Base-by-base conservation (phyloP, 352 stramenopile species). In the Phytophthora lateralis region DNA sequence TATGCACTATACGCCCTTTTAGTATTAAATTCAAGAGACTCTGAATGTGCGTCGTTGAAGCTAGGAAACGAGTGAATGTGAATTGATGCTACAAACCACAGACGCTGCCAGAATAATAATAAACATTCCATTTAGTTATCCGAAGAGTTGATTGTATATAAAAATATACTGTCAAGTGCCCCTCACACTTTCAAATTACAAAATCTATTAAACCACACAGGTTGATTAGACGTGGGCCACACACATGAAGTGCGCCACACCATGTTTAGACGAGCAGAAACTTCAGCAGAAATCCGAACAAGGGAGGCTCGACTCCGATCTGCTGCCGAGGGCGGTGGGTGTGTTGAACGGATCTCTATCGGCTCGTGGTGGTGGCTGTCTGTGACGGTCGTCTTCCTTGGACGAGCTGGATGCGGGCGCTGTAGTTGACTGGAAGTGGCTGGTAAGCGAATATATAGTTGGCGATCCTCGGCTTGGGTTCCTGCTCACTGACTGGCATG, bases 211-310 rank as follows among this genome's bases (percentile, higher is more conserved):
- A 0, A 32, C 48, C 1, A 42, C 11, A 43, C 0, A 63, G 60
- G 55, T 71, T 74, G 60, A 58, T 70, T 70, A 57, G 60, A 71
- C 60, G 50, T 54, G 24, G 51, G 35, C 27, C 42, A 61, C 51
- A 55, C 26, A 69, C 6, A 30, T 60, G 14, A 20, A 10, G 61
- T 69, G 20, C 26, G 14, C 55, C 61, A 69, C 47, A 39, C 61
- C 44, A 65, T 66, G 55, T 66, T 60, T 66, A 63, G 60, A 63
- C 55, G 54, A 69, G 59, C 30, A 34, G 29, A 41, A 55, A 67
- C 38, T 60, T 63, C 41, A 65, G 53, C 48, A 70, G 41, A 66
- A 66, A n/a, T n/a, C n/a, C n/a, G n/a, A n/a, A n/a, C n/a, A n/a
- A n/a, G n/a, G n/a, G n/a, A n/a, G n/a, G n/a, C n/a, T n/a, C n/a